A percentile compares a stretch with the other conserved stretches of the same genome.
phyloP scores from a whole-genome alignment of 73 alveolate species.

The Paramecium tetraurelia region DNA sequence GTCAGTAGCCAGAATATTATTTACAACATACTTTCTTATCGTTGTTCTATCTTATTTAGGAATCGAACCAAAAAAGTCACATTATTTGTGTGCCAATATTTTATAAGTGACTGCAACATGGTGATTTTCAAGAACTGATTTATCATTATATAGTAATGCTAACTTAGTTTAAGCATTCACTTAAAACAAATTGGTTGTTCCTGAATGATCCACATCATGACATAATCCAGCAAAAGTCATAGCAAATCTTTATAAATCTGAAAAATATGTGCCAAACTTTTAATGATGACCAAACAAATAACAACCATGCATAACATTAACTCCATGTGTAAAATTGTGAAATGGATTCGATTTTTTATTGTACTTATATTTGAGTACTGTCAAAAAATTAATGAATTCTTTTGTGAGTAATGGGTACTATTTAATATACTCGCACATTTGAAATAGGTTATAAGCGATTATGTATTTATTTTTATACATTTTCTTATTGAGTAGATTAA shows the following conservation, averaged over 20 bases:
- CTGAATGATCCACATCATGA: constrained; percentile 87
- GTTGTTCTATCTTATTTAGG: constrained; percentile 58
- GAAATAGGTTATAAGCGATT: constrained; percentile 19
- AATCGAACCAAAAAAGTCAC: constrained; percentile 61
- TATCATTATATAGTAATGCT: constrained; percentile 86
- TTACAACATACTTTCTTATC: constrained; percentile 72
- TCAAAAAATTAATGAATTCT: constrained; percentile 39
- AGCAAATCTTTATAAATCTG: constrained; percentile 48
- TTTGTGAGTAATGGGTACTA: neutral
- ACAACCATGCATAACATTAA: constrained; percentile 63
- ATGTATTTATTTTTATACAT: constrained; percentile 25
- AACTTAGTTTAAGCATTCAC: constrained; percentile 70
- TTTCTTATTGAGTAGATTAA: constrained; percentile 22
- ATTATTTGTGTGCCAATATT: constrained; percentile 66
- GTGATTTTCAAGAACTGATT: constrained; percentile 85
- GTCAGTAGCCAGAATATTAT: constrained; percentile 75
- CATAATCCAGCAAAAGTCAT: constrained; percentile 71
- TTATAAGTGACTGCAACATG: constrained; percentile 86
- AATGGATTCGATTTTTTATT: constrained; percentile 58
- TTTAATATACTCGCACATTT: constrained; percentile 35
- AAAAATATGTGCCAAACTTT: neutral
- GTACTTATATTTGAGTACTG: constrained; percentile 35
- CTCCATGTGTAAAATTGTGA: constrained; percentile 58
- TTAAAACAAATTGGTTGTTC: constrained; percentile 74
- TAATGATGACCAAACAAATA: constrained; percentile 31